Percentiles rank a stretch among this genome's conserved stretches.
phyloP scores from a whole-genome alignment of 306 rosid genomes.

The Sophora flavescens region DNA sequence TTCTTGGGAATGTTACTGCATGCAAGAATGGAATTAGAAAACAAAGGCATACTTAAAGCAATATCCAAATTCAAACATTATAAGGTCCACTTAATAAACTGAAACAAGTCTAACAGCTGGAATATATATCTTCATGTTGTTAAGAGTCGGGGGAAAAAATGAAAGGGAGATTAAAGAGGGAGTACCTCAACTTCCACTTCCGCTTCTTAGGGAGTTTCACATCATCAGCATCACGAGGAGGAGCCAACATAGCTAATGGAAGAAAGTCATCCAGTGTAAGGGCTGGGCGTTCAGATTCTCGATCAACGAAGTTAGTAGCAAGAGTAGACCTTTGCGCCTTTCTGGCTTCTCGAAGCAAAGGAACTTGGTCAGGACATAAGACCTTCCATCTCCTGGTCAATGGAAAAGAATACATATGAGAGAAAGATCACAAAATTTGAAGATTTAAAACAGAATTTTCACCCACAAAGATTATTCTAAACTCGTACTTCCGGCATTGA shows the following conservation, averaged over 20 bases:
- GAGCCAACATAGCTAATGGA: conserved; percentile 52
- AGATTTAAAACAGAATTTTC: background rate
- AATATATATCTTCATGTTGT: conserved; percentile 25
- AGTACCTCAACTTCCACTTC: conserved; percentile 60
- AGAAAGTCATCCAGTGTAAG: conserved; percentile 70
- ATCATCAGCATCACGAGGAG: conserved; percentile 44
- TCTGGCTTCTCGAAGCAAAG: conserved; percentile 73
- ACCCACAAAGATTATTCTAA: background rate
- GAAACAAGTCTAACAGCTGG: conserved; percentile 36
- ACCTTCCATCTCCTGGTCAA: conserved; percentile 87
- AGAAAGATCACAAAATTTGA: background rate
- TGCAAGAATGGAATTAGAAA: conserved; percentile 39
- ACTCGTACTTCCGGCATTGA: conserved; percentile 87
- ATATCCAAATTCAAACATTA: conserved; percentile 29
- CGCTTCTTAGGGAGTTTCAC: conserved; percentile 44
- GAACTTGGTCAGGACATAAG: conserved; percentile 75
- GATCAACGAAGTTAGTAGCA: conserved; percentile 80
- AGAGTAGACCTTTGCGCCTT: conserved; percentile 68
- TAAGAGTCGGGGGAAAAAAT: conserved; percentile 16
- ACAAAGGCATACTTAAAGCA: conserved; percentile 41
- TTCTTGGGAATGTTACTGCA: conserved; percentile 62
- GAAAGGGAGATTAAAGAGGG: background rate
- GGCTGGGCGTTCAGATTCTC: conserved; percentile 88
- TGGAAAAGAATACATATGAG: conserved; percentile 13
- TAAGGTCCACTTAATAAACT: background rate